Evolutionary conservation across 768 basidiomycete species (phyloP).

Genomic region (Mycena haematopus): DNA sequence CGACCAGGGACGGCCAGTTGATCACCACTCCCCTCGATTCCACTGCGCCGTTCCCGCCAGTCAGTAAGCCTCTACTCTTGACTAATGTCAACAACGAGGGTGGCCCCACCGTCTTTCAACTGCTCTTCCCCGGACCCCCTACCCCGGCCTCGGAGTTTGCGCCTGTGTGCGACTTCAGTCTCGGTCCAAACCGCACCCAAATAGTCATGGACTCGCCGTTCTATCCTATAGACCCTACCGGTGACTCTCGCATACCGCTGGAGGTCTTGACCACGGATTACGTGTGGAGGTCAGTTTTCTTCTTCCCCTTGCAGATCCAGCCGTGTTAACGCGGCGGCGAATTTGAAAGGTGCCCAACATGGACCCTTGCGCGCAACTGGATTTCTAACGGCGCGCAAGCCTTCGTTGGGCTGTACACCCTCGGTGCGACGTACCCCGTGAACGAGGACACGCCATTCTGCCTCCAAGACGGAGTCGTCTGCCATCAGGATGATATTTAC

Average conservation of each 20-base stretch:
- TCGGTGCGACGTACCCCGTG: conserved; percentile 75
- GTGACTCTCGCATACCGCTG: conserved; percentile 58
- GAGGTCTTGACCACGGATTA: conserved; percentile 70
- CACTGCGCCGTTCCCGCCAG: conserved; percentile 62
- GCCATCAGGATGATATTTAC: conserved; percentile 84
- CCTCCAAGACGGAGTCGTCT: conserved; percentile 60
- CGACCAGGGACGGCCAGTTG: conserved; percentile 66
- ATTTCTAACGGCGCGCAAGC: conserved; percentile 63
- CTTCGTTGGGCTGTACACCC: conserved; percentile 66
- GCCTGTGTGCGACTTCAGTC: conserved; percentile 45
- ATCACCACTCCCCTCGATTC: conserved; percentile 71
- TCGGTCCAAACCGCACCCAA: conserved; percentile 54
- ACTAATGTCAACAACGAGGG: conserved; percentile 78
- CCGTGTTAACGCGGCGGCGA: background rate
- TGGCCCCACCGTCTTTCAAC: conserved; percentile 59
- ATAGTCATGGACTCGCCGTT: conserved; percentile 50
- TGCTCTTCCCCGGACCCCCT: conserved; percentile 40
- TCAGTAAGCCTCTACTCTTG: conserved; percentile 71
- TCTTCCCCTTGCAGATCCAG: too few species aligned
- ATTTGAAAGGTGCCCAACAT: conserved; percentile 56
- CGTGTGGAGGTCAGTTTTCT: conserved; percentile 51
- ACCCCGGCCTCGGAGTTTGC: conserved; percentile 48
- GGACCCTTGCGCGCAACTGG: conserved; percentile 77
- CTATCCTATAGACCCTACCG: conserved; percentile 47
- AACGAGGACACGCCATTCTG: conserved; percentile 66